These are phyloP conservation scores for Apiospora pterosperma DNA, from an alignment of 2,329 filamentous ascomycete species.

Conservation along the genomic window DNA sequence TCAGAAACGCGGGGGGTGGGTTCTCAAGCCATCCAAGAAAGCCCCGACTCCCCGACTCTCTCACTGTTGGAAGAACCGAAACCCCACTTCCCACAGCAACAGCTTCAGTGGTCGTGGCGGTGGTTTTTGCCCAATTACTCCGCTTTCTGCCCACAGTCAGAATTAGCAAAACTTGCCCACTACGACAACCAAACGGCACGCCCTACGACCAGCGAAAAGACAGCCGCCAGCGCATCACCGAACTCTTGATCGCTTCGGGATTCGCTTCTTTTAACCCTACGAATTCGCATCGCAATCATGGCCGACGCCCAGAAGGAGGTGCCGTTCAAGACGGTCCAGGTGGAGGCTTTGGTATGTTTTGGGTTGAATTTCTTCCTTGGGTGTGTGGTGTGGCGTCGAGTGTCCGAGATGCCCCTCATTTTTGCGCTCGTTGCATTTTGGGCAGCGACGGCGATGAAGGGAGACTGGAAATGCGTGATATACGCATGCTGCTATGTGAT, in stretches of 20 bases:
- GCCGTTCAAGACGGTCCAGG: slow-evolving; percentile 82
- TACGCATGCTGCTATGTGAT: background rate
- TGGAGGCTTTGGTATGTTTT: slow-evolving; percentile 82
- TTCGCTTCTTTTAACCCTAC: background rate
- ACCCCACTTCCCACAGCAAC: background rate
- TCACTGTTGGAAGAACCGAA: too few relatives aligned
- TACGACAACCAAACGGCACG: slow-evolving; percentile 1
- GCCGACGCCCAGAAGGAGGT: slow-evolving; percentile 59
- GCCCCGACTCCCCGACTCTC: background rate
- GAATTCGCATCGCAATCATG: slow-evolving; percentile 43
- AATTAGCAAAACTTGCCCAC: slow-evolving; percentile 6
- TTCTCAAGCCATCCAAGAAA: background rate
- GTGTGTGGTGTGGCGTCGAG: slow-evolving; percentile 16
- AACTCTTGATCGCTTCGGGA: slow-evolving; percentile 1
- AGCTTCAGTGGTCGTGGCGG: background rate
- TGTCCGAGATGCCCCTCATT: slow-evolving; percentile 20
- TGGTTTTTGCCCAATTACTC: slow-evolving; percentile 1
- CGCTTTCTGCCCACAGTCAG: slow-evolving; percentile 5
- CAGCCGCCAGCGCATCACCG: background rate
- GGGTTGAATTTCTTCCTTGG: slow-evolving; percentile 31
- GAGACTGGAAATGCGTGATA: background rate
- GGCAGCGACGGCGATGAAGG: background rate
- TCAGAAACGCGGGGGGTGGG: background rate
- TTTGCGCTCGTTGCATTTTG: slow-evolving; percentile 16
- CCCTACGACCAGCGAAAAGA: background rate